Evolutionary conservation across 2,329 filamentous ascomycete genomes (phyloP).

Genomic region (Paracorniculantispora psalliotae): DNA sequence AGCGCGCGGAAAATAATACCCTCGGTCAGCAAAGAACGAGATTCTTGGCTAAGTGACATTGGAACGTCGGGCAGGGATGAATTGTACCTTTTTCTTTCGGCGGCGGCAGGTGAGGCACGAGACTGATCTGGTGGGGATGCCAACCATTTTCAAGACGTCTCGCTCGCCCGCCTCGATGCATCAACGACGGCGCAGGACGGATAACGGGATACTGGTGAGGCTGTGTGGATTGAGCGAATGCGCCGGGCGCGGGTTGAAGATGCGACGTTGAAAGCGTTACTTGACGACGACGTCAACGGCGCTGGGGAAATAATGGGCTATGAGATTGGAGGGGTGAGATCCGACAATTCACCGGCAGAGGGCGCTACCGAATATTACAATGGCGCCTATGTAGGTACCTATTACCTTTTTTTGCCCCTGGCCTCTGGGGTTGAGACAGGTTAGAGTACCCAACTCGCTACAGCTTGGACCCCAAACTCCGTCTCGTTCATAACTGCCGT

Average conservation of each 20-base stretch:
- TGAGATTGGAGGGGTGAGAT: conserved; percentile 5
- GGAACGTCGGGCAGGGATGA: too few species aligned
- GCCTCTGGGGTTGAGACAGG: background rate
- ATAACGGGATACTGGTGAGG: background rate
- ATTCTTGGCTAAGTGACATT: background rate
- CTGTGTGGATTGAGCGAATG: background rate
- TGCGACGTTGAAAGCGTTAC: background rate
- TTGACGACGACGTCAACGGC: conserved; percentile 2
- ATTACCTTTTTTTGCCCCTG: background rate
- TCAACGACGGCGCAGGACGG: background rate
- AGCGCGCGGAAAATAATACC: background rate
- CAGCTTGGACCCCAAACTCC: background rate
- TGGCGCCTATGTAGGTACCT: conserved; percentile 1
- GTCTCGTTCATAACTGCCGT: conserved; percentile 8
- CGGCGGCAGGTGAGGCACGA: conserved; percentile 14
- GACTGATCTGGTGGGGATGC: conserved; percentile 14
- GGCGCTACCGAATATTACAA: too few species aligned
- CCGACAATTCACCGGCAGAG: background rate
- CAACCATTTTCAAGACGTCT: conserved; percentile 9
- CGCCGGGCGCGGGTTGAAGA: background rate
- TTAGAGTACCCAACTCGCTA: background rate
- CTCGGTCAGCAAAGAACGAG: background rate
- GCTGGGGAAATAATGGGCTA: background rate
- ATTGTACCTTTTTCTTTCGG: conserved; percentile 11
- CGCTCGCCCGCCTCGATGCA: conserved; percentile 5